These are phyloP conservation scores for Tolypocladium amazonense DNA, from an alignment of 2,329 filamentous ascomycete species.

Conservation along the genomic window DNA sequence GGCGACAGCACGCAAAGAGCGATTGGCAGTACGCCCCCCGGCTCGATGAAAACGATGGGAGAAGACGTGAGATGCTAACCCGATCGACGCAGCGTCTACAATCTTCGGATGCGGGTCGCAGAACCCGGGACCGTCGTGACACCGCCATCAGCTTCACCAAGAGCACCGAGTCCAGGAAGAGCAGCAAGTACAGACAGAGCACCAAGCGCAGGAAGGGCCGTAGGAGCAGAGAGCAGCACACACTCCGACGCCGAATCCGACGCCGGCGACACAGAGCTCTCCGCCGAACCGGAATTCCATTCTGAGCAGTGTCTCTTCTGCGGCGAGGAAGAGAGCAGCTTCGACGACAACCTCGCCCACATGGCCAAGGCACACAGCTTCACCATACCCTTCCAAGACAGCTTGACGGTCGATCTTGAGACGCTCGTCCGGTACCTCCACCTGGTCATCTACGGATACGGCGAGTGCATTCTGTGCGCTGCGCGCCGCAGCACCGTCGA, in stretches of 20 bases:
- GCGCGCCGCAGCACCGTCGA: constrained; percentile 28
- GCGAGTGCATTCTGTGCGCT: constrained; percentile 40
- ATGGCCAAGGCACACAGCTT: constrained; percentile 40
- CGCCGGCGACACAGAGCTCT: neutral
- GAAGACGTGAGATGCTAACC: neutral
- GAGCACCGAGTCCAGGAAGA: too few species aligned
- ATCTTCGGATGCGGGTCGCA: constrained; percentile 12
- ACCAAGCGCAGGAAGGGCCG: neutral
- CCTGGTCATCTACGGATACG: constrained; percentile 36
- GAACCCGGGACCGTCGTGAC: constrained; percentile 7
- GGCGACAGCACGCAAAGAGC: neutral
- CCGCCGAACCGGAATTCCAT: constrained; percentile 11
- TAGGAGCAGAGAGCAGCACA: neutral
- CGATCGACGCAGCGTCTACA: constrained; percentile 9
- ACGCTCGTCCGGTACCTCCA: constrained; percentile 36
- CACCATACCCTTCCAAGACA: constrained; percentile 25
- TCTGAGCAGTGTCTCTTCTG: constrained; percentile 33
- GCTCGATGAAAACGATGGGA: neutral
- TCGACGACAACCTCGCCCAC: constrained; percentile 31
- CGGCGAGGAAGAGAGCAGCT: constrained; percentile 11
- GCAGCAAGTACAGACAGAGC: too few species aligned
- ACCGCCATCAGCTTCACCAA: constrained; percentile 3
- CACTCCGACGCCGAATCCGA: neutral
- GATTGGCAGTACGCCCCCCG: neutral
- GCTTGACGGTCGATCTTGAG: constrained; percentile 32